A percentile compares a stretch with the other conserved stretches of the same genome.
These are phyloP conservation scores for Moricandia arvensis DNA, from an alignment of 345 rosid species.

Conservation along the genomic window DNA sequence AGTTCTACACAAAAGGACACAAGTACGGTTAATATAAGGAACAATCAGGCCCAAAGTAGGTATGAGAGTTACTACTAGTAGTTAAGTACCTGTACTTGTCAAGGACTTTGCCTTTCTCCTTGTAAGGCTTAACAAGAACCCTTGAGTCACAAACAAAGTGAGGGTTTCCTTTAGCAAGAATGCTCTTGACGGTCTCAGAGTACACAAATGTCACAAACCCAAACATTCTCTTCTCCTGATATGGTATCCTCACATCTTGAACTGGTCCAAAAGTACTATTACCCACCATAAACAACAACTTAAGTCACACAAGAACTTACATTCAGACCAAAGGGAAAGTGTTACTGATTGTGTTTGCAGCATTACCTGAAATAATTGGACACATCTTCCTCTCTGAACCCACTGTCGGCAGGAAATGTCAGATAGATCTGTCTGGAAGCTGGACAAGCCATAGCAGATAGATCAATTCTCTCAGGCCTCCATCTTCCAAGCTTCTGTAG, in stretches of 20 bases:
- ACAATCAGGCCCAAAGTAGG: conserved; percentile 1
- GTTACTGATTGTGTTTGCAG: background rate
- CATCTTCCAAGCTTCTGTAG: conserved; percentile 64
- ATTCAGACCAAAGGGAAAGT: conserved; percentile 5
- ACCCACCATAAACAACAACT: conserved; percentile 24
- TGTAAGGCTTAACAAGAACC: conserved; percentile 92
- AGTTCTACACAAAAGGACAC: conserved; percentile 18
- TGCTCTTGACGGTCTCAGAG: conserved; percentile 85
- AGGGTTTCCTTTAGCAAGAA: conserved; percentile 87
- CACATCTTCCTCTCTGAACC: conserved; percentile 88
- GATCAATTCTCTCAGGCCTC: conserved; percentile 73
- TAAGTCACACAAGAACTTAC: conserved; percentile 11
- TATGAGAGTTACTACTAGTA: conserved; percentile 1
- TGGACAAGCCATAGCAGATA: conserved; percentile 60
- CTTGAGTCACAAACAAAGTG: conserved; percentile 91
- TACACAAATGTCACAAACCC: conserved; percentile 87
- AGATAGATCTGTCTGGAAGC: conserved; percentile 95
- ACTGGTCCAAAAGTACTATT: conserved; percentile 82
- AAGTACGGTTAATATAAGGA: background rate
- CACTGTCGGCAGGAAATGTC: conserved; percentile 96
- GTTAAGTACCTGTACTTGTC: conserved; percentile 69
- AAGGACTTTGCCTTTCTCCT: conserved; percentile 92
- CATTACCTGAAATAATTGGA: conserved; percentile 85
- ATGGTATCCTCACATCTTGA: conserved; percentile 97
- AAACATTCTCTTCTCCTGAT: conserved; percentile 96